phyloP scores from a whole-genome alignment of 306 rosid species.

The Prinsepia uniflora region DNA sequence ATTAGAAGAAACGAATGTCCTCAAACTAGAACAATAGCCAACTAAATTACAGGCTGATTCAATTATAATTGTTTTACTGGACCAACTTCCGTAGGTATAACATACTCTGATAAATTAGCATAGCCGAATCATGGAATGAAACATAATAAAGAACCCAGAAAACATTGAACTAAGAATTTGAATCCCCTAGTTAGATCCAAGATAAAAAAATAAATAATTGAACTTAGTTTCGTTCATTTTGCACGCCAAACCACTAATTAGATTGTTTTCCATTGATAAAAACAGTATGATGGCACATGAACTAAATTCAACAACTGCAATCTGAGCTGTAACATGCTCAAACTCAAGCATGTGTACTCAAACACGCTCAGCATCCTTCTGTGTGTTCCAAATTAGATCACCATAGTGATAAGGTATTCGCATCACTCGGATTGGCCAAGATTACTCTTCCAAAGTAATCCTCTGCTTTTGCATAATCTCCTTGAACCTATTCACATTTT shows the following conservation, averaged over 20 bases:
- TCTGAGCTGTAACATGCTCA: no score
- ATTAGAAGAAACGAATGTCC: neutral
- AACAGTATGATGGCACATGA: no score
- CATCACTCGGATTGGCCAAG: constrained; percentile 61
- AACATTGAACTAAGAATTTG: no score
- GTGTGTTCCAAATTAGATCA: constrained; percentile 55
- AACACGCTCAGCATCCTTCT: no score
- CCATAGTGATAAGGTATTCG: constrained; percentile 49
- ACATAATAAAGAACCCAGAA: neutral
- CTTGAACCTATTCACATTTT: constrained; percentile 43
- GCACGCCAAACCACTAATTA: no score
- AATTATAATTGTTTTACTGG: neutral
- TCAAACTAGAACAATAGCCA: neutral
- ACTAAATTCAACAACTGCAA: no score
- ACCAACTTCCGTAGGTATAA: neutral
- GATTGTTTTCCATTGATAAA: no score
- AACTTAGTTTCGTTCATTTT: no score
- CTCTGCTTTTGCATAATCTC: constrained; percentile 62
- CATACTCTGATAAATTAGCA: neutral
- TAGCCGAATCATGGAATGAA: neutral
- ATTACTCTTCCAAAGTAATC: constrained; percentile 72
- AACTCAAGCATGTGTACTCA: no score
- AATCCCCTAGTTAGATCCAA: no score
- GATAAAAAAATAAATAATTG: no score
- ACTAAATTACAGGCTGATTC: neutral